Evolutionary conservation across 1,284 basidiomycete species (phyloP).

Genomic region (Ceratobasidium sp.): DNA sequence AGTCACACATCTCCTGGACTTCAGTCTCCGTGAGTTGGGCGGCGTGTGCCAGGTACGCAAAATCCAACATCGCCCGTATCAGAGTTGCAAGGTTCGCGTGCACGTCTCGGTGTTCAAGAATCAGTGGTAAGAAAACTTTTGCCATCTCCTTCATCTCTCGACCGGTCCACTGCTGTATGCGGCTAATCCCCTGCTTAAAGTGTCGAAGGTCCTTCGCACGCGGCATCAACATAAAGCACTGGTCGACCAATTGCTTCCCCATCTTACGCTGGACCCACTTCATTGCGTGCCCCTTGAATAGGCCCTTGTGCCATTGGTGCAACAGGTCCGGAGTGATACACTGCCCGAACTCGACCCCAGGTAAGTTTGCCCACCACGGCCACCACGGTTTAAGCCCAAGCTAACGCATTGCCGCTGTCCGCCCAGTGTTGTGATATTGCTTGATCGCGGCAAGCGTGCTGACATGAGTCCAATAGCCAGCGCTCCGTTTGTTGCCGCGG

Average conservation of each 20-base stretch:
- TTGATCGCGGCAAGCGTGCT: no score
- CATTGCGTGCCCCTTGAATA: conserved; percentile 51
- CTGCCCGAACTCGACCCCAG: conserved; percentile 46
- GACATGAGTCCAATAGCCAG: no score
- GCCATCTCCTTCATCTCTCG: conserved; percentile 25
- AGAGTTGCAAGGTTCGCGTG: not conserved
- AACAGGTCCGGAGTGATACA: conserved; percentile 51
- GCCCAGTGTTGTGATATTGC: no score
- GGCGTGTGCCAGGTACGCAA: not conserved
- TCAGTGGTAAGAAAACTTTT: conserved; percentile 3
- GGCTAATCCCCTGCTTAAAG: conserved; percentile 5
- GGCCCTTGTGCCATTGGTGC: conserved; percentile 54
- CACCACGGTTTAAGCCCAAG: not conserved
- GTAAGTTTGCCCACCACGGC: conserved; percentile 23
- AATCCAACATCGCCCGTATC: conserved; percentile 1
- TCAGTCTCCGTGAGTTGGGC: not conserved
- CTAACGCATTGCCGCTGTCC: no score
- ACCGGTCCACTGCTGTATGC: conserved; percentile 14
- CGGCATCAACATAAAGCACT: conserved; percentile 6
- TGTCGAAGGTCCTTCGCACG: not conserved
- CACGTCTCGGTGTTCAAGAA: not conserved
- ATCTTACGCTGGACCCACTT: conserved; percentile 1
- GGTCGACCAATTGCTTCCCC: not conserved
- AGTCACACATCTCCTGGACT: not conserved
- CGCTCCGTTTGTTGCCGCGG: no score